Percentiles rank a stretch among this genome's conserved stretches.
Conservation (phyloP, 345 rosid species). For the Eucalyptus rudis region DNA sequence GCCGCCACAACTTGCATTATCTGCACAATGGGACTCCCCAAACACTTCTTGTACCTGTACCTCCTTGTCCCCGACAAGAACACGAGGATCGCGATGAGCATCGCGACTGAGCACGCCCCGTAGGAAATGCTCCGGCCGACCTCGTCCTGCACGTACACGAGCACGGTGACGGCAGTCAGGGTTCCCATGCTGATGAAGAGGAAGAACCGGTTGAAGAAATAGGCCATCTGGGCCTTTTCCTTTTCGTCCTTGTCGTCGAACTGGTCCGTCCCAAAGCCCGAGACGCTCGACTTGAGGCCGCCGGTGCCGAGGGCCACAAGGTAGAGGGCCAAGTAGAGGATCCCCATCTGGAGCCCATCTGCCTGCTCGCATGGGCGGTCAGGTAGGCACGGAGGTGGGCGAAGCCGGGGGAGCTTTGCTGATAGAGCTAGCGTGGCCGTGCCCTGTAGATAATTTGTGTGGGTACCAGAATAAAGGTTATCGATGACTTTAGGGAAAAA, state of each 20-base stretch:
- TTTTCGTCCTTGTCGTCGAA: conserved; percentile 48
- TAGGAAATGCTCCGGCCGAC: conserved; percentile 48
- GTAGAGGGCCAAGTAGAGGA: conserved; percentile 46
- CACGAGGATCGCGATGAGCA: conserved; percentile 39
- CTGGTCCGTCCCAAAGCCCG: conserved; percentile 61
- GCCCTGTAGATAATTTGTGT: conserved; percentile 25
- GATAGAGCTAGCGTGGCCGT: conserved; percentile 50
- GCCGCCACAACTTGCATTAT: conserved; percentile 67
- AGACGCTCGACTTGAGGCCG: conserved; percentile 59
- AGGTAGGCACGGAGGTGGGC: conserved; percentile 53
- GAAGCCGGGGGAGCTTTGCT: conserved; percentile 45
- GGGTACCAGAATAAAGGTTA: background rate
- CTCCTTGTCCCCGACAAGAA: conserved; percentile 48
- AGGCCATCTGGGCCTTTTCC: conserved; percentile 49
- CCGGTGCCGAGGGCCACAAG: conserved; percentile 60
- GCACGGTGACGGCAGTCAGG: conserved; percentile 48
- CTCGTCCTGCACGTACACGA: conserved; percentile 55
- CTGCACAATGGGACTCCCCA: conserved; percentile 73
- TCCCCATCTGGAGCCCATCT: conserved; percentile 52
- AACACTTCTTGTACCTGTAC: conserved; percentile 64
- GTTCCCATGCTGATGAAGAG: conserved; percentile 48
- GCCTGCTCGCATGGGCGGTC: conserved; percentile 33
- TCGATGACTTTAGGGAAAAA: background rate
- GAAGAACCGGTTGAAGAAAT: conserved; percentile 56
- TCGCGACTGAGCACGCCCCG: conserved; percentile 45